phyloP scores from a whole-genome alignment of 257 asterid species.

The Gardenia jasminoides region DNA sequence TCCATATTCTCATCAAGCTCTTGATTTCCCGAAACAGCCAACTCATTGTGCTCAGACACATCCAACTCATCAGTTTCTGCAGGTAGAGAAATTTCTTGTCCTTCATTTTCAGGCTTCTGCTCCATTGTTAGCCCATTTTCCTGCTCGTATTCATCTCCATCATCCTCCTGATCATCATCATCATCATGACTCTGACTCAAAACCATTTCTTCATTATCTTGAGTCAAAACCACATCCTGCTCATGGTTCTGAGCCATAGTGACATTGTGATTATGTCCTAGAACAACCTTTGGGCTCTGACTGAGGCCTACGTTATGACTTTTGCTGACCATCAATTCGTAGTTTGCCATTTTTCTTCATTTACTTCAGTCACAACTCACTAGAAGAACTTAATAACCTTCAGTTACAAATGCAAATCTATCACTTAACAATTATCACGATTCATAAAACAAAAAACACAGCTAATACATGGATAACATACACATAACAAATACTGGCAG shows the following conservation, averaged over 20 bases:
- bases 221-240: constrained; percentile 18
- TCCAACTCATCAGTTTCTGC: constrained; percentile 48
- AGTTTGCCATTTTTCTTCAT: constrained; percentile 48
- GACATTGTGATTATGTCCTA: constrained; percentile 51
- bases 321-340: constrained; percentile 54
- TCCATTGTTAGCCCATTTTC: constrained; percentile 52
- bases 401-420: background rate
- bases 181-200: constrained; percentile 38
- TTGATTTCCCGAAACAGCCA: constrained; percentile 50
- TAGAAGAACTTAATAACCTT: constrained; percentile 12
- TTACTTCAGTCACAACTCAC: background rate
- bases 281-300: constrained; percentile 50
- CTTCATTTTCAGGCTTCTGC: constrained; percentile 59
- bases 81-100: constrained; percentile 44
- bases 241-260: constrained; percentile 39
- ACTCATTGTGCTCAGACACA: constrained; percentile 57
- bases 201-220: constrained; percentile 38
- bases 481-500: background rate
- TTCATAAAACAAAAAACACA: background rate
- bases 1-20: constrained; percentile 78
- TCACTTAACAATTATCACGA: constrained; percentile 5
- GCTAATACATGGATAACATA: background rate
- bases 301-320: constrained; percentile 40
- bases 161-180: constrained; percentile 36
- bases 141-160: constrained; percentile 49